Base-by-base conservation (phyloP, 2,329 filamentous ascomycete species). In the Emericellopsis atlantica region DNA sequence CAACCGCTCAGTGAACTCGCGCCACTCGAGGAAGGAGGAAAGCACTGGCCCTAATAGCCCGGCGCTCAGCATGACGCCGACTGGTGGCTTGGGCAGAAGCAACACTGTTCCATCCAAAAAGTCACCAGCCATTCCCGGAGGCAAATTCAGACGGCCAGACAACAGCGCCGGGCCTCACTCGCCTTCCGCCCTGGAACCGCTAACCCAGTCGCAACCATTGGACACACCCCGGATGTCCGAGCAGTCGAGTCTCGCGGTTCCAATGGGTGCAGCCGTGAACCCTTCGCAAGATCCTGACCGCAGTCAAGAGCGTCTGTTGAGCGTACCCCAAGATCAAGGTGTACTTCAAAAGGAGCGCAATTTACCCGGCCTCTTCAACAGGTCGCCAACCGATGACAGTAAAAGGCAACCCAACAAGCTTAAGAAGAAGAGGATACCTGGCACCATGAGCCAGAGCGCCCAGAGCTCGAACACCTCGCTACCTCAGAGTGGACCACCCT, bases 71-170 rank as follows among this genome's bases (percentile, higher is more conserved):
- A 58, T 69, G 22, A 71, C 74, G 2, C 71, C 81, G 1, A 72
- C 72, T 1, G 67, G 77, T 36, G 67, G 70, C 14, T 56, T 79
- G 15, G 66, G 62, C 33, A 69, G 76, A 43, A 95, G 90, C 62
- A 96, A 96, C 56, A 98, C 92, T 4, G 71, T 96, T 12, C 92
- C 92, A 1, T 92, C 90, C 0, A 94, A 94, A 56, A 82, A 84
- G 56, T 92, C 87, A 0, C 86, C 87, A 7, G 78, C 76, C 8
- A 60, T 89, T 35, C 68, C 76, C 33, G 72, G 79, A 2, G 73
- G 74, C 6, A 74, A 83, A n/a, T 84, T 88, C 51, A 71, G 75
- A 26, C 59, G 61, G 48, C 44, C 6, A 22, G 42, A 33, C 8
- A 60, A 60, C 7, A 51, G 45, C 22, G 46, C 54, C 10, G 51